Evolutionary conservation across 2,329 filamentous ascomycete genomes (phyloP).

Genomic region (Pseudogymnoascus sp.): DNA sequence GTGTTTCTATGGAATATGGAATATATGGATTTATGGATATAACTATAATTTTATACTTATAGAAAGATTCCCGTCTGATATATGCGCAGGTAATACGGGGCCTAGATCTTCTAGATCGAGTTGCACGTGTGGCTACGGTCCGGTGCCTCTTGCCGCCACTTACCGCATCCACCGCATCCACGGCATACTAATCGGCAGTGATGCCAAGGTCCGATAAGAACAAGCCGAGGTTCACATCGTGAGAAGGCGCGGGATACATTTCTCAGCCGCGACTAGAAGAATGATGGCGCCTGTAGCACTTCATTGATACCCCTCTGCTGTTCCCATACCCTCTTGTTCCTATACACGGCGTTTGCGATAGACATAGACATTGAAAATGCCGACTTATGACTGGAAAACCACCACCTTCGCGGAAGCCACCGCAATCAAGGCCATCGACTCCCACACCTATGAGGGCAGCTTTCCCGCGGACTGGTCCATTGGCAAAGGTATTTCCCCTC

Average conservation of each 20-base stretch:
- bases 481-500: constrained; percentile 43
- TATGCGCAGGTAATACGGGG: background rate
- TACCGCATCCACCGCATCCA: background rate
- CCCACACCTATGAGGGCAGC: constrained; percentile 49
- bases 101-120: background rate
- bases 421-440: constrained; percentile 37
- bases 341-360: background rate
- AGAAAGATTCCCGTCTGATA: background rate
- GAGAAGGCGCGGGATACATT: background rate
- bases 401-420: constrained; percentile 39
- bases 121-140: background rate
- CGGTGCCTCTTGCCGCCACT: background rate
- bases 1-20: background rate
- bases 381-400: background rate
- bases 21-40: background rate
- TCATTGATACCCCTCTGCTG: too few species aligned
- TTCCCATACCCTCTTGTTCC: background rate
- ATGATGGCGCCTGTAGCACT: background rate
- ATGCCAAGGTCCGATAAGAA: constrained; percentile 3
- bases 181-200: background rate
- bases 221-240: background rate
- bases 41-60: background rate
- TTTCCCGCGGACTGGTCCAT: constrained; percentile 56
- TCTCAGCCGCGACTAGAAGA: background rate
- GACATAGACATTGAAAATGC: background rate